Evolutionary conservation across 2,329 filamentous ascomycete genomes (phyloP), one percentile per base, ranked within the genome.

Genomic region (Stagonosporopsis rhizophila): DNA sequence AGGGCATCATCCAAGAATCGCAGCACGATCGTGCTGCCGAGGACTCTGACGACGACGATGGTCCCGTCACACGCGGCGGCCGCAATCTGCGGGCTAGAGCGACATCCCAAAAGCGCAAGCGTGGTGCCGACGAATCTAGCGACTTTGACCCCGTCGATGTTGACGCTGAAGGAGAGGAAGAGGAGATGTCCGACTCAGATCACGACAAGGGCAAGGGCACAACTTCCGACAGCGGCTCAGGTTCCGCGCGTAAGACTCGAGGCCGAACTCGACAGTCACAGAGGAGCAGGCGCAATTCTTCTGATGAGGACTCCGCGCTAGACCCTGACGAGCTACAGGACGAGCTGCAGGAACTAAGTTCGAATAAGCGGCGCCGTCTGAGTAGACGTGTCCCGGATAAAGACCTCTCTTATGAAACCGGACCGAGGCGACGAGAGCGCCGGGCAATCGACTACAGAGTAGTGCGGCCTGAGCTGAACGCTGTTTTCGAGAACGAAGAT

Each of bases 371-470:
- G 37, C 71, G 75, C 37, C 69, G 73, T 23, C 60, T 72, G 2
- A 73, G 59, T 15, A 71, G 75, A 46, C 65, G 64, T 14, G 52
- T 64, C 14, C 67, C 68, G 3, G 72, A 74, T 56, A 83, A 52
- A 76, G 83, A 62, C 77, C 79, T 62, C 74, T 80, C 58, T 68
- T 84, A 62, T 80, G 85, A 64, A 83, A 85, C 17, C 78, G 83
- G 55, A 77, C 84, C 64, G 82, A 90, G 63, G 59, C 89, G 70
- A 81, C 90, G 77, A 77, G 85, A 86, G 30, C 88, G 89, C 63
- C 83, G 85, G 44, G 59, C 59, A 4, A 89, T 95, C 27, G 91
- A 96, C 73, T 98, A 98, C 75, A 90, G 90, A 54, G 91, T 97
- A 70, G 86, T 91, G 39, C 88, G 91, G 0, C 87, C 93, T 37